Evolutionary conservation across 257 asterid species (phyloP).

Genomic region (Orobanche coerulescens): DNA sequence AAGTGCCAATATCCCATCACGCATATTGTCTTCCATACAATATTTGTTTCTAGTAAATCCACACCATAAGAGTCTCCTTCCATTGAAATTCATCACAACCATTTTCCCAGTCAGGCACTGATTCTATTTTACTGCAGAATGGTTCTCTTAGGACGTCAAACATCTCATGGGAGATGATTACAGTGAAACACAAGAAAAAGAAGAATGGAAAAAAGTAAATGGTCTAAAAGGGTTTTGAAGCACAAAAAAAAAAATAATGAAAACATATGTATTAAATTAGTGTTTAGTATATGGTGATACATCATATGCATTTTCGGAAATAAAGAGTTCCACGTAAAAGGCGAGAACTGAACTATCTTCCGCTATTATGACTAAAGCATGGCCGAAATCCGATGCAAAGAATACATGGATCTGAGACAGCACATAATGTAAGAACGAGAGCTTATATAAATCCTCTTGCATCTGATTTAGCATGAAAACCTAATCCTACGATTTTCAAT

Average conservation of each 20-base stretch:
- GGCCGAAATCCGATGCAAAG: background rate
- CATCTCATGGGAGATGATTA: background rate
- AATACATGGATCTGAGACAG: slow-evolving; percentile 1
- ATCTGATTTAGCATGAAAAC: slow-evolving; percentile 10
- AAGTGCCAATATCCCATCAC: too few relatives aligned
- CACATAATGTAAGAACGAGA: background rate
- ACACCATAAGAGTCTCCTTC: too few relatives aligned
- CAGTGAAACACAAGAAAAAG: background rate
- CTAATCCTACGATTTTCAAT: background rate
- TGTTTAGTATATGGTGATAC: background rate
- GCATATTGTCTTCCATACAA: too few relatives aligned
- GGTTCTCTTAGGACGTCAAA: background rate
- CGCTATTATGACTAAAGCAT: background rate
- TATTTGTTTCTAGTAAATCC: too few relatives aligned
- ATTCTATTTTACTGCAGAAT: too few relatives aligned
- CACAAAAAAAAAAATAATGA: background rate
- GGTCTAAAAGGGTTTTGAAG: background rate
- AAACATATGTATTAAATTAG: background rate
- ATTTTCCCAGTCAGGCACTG: too few relatives aligned
- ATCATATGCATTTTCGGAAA: slow-evolving; percentile 10
- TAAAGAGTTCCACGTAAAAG: background rate
- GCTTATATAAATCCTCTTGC: background rate
- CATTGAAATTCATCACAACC: too few relatives aligned
- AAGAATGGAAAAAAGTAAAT: background rate
- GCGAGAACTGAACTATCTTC: background rate